Evolutionary conservation across 2,329 filamentous ascomycete species (phyloP).

Genomic region (Hymenoscyphus fructigenus): DNA sequence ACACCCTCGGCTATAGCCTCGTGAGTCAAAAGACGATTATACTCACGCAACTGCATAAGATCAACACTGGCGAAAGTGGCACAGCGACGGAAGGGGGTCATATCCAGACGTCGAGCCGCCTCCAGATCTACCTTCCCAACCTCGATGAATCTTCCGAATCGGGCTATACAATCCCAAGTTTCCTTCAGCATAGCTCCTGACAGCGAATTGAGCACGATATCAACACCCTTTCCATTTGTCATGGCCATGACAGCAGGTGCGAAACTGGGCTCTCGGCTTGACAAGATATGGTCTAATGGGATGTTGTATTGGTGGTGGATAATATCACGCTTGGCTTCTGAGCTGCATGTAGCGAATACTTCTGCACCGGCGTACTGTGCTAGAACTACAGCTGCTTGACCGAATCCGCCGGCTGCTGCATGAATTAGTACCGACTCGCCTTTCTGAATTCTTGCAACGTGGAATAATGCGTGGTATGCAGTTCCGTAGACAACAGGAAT

Average conservation of each 20-base stretch:
- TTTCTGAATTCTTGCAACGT: constrained; percentile 40
- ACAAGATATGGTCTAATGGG: constrained; percentile 41
- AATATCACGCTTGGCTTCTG: constrained; percentile 39
- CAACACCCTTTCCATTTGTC: constrained; percentile 24
- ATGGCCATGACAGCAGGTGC: constrained; percentile 31
- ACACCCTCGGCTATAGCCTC: neutral
- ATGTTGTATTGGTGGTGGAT: constrained; percentile 41
- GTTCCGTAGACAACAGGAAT: constrained; percentile 43
- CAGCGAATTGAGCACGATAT: constrained; percentile 33
- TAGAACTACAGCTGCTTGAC: constrained; percentile 31
- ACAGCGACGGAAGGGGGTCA: constrained; percentile 4
- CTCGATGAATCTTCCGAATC: constrained; percentile 41
- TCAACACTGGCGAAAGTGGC: neutral
- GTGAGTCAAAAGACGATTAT: neutral
- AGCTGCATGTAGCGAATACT: constrained; percentile 45
- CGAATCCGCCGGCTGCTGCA: constrained; percentile 23
- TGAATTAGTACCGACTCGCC: constrained; percentile 33
- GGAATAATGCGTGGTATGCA: constrained; percentile 45
- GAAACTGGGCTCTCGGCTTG: constrained; percentile 40
- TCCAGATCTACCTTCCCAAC: constrained; percentile 16
- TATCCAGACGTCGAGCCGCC: constrained; percentile 18
- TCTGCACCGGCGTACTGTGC: constrained; percentile 36
- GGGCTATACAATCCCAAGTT: constrained; percentile 38
- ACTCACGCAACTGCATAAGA: neutral
- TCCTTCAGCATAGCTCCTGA: constrained; percentile 26